Percentiles rank a stretch among this genome's conserved stretches.
Evolutionary conservation across 1,139 yeast genomes (phyloP).

Genomic region (Zygotorulaspora mrakii): DNA sequence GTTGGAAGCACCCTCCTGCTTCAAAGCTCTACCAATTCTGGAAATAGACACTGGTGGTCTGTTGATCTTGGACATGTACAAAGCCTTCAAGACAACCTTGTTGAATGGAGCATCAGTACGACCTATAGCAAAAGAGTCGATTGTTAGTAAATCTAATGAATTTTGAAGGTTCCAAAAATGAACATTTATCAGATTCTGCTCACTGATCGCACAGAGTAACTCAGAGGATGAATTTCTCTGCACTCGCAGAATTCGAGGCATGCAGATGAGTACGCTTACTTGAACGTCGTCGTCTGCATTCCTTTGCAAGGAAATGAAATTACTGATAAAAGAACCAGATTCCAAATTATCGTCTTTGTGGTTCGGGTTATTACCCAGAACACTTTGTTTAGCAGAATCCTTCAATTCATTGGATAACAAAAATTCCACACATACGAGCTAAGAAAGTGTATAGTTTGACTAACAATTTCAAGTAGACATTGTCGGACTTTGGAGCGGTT

Average conservation of each 20-base stretch:
- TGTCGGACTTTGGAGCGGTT: conserved; percentile 98
- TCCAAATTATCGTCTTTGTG: too few species aligned
- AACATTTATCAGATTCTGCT: conserved; percentile 32
- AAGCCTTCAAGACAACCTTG: conserved; percentile 91
- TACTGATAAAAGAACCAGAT: not conserved
- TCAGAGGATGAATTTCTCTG: conserved; percentile 35
- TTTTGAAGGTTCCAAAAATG: conserved; percentile 13
- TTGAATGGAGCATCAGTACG: conserved; percentile 99
- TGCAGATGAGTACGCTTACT: too few species aligned
- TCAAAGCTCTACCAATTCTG: conserved; percentile 80
- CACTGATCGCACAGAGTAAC: conserved; percentile 24
- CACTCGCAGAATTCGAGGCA: conserved; percentile 55
- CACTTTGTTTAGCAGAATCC: conserved; percentile 20
- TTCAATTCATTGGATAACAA: conserved; percentile 12
- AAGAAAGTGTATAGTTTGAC: conserved; percentile 98
- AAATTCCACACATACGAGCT: conserved; percentile 78
- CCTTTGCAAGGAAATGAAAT: not conserved
- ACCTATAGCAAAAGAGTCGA: conserved; percentile 44
- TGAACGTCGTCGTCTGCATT: too few species aligned
- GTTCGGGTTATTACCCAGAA: too few species aligned
- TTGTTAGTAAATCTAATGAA: conserved; percentile 27
- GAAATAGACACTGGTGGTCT: conserved; percentile 98
- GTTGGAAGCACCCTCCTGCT: conserved; percentile 78
- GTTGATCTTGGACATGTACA: conserved; percentile 97
- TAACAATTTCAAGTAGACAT: conserved; percentile 95